Percentiles rank a stretch among this genome's conserved stretches.
phyloP scores from a whole-genome alignment of 805 yeast genomes.

The Yarrowia divulgata region DNA sequence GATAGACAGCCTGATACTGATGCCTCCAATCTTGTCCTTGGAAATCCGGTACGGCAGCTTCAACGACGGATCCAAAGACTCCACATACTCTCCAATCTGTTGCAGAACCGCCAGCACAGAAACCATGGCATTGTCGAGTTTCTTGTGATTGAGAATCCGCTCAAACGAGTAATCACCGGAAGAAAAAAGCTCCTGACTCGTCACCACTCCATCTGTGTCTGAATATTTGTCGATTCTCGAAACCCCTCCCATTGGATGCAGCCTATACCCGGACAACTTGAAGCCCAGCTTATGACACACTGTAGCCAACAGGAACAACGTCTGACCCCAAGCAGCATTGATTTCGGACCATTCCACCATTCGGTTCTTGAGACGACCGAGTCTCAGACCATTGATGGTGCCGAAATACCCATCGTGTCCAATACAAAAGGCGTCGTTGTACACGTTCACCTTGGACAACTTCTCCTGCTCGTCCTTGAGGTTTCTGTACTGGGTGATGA shows the following conservation, averaged over 20 bases:
- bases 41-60: slow-evolving; percentile 79
- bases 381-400: slow-evolving; percentile 80
- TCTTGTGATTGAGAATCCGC: slow-evolving; percentile 73
- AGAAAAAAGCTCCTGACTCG: slow-evolving; percentile 63
- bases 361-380: slow-evolving; percentile 69
- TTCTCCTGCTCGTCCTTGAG: slow-evolving; percentile 72
- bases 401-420: slow-evolving; percentile 87
- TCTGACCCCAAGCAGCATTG: slow-evolving; percentile 89
- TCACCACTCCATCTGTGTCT: slow-evolving; percentile 44
- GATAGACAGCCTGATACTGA: slow-evolving; percentile 72
- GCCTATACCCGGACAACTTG: slow-evolving; percentile 63
- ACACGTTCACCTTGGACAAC: slow-evolving; percentile 78
- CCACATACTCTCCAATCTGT: slow-evolving; percentile 58
- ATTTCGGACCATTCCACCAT: slow-evolving; percentile 89
- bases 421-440: slow-evolving; percentile 80
- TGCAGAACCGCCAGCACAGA: slow-evolving; percentile 70
- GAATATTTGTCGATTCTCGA: slow-evolving; percentile 70
- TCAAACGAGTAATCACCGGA: slow-evolving; percentile 78
- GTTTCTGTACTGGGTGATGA: slow-evolving; percentile 67
- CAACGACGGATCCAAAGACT: slow-evolving; percentile 57
- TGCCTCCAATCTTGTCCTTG: slow-evolving; percentile 76
- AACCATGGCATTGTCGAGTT: slow-evolving; percentile 81
- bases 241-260: slow-evolving; percentile 84
- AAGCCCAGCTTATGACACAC: slow-evolving; percentile 64
- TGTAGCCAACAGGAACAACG: slow-evolving; percentile 72